A percentile compares a stretch with the other conserved stretches of the same genome.
phyloP scores from a whole-genome alignment of 352 stramenopile genomes.

The Phytophthora vignae region DNA sequence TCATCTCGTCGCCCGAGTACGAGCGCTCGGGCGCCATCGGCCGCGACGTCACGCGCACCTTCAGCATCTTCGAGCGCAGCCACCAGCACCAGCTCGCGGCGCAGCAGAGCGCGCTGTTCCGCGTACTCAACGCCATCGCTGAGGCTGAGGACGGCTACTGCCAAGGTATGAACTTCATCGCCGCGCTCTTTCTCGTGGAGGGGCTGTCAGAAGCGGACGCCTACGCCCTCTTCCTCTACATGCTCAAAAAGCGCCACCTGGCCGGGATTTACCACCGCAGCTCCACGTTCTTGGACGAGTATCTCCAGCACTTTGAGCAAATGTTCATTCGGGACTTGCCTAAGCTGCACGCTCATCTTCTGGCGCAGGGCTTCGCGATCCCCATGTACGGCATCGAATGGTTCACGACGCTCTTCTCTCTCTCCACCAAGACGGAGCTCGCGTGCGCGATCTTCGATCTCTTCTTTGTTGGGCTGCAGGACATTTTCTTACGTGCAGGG shows the following conservation, averaged over 20 bases:
- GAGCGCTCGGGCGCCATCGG: constrained; percentile 74
- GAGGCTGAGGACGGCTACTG: constrained; percentile 87
- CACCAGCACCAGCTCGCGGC: constrained; percentile 49
- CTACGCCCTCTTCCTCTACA: constrained; percentile 84
- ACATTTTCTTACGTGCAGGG: constrained; percentile 84
- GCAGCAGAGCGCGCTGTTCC: constrained; percentile 75
- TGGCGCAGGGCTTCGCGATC: constrained; percentile 72
- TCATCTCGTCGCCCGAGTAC: constrained; percentile 74
- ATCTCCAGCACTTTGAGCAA: constrained; percentile 80
- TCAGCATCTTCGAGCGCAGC: constrained; percentile 85
- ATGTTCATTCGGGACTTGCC: constrained; percentile 79
- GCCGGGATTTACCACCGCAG: constrained; percentile 83
- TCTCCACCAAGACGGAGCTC: constrained; percentile 85
- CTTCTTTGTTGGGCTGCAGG: constrained; percentile 81
- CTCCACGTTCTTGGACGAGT: constrained; percentile 88
- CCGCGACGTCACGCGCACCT: constrained; percentile 86
- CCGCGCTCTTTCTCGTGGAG: constrained; percentile 85
- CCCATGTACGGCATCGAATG: constrained; percentile 90
- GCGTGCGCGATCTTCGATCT: constrained; percentile 87
- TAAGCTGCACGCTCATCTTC: constrained; percentile 68
- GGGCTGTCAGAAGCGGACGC: constrained; percentile 80
- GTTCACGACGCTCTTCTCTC: constrained; percentile 90
- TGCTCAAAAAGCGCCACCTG: constrained; percentile 83
- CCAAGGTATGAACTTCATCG: constrained; percentile 92
- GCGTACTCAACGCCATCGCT: constrained; percentile 83